These are phyloP conservation scores for Aquilaria sinensis DNA, from an alignment of 345 rosid species.

Conservation along the genomic window DNA sequence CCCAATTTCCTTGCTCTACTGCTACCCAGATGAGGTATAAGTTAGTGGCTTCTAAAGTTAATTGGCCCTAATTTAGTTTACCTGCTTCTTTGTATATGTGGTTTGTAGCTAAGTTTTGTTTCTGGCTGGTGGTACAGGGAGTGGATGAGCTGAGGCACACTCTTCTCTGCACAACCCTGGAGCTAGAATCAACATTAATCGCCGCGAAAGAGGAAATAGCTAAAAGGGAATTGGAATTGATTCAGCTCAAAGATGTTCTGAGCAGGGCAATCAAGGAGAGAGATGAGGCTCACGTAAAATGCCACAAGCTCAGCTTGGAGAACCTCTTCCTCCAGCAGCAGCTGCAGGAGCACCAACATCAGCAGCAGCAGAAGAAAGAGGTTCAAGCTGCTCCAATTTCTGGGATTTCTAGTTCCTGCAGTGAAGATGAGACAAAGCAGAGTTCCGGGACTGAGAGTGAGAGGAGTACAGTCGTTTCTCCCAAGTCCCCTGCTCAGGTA, in stretches of 20 bases:
- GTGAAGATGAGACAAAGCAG: slow-evolving; percentile 23
- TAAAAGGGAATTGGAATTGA: slow-evolving; percentile 33
- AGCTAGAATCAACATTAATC: slow-evolving; percentile 36
- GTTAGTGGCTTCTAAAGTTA: not conserved
- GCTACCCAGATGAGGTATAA: slow-evolving; percentile 34
- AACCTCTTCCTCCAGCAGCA: slow-evolving; percentile 25
- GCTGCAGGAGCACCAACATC: slow-evolving; percentile 15
- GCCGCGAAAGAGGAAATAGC: slow-evolving; percentile 49
- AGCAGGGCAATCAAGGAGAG: slow-evolving; percentile 31
- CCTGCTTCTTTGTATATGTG: not conserved
- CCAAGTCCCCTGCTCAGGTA: not conserved
- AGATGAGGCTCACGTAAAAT: slow-evolving; percentile 34
- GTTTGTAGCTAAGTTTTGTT: not conserved
- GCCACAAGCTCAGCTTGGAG: slow-evolving; percentile 28
- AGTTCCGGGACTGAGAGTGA: slow-evolving; percentile 13
- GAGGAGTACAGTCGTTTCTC: slow-evolving; percentile 9
- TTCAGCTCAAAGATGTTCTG: slow-evolving; percentile 35
- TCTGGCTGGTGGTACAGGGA: slow-evolving; percentile 20
- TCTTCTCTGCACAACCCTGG: slow-evolving; percentile 33
- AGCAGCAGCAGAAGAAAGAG: slow-evolving; percentile 11
- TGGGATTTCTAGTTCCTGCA: slow-evolving; percentile 12
- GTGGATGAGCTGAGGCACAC: slow-evolving; percentile 39
- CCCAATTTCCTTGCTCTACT: slow-evolving; percentile 27
- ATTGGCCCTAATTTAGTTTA: not conserved
- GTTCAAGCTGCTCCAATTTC: slow-evolving; percentile 16